Percentiles rank a stretch among this genome's conserved stretches.
Conservation (phyloP, 2,329 filamentous ascomycete species). For the Didymella lethalis region DNA sequence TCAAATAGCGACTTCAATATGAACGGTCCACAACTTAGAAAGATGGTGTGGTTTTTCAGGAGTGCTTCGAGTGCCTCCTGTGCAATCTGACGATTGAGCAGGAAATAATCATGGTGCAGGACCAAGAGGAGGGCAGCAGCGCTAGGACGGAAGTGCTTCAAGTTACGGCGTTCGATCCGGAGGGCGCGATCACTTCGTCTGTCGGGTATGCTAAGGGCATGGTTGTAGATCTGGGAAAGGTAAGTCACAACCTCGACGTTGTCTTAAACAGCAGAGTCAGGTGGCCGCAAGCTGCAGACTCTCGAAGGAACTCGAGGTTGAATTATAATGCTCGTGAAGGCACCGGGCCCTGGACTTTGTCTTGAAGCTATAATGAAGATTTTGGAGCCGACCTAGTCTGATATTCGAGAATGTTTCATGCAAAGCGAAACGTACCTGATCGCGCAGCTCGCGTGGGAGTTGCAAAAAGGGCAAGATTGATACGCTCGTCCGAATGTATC, state of each 20-base stretch:
- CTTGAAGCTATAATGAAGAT: neutral
- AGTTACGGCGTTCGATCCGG: conserved; percentile 47
- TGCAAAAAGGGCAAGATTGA: conserved; percentile 41
- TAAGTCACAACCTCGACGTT: neutral
- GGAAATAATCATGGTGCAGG: conserved; percentile 45
- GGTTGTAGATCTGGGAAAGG: conserved; percentile 42
- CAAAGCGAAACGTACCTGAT: conserved; percentile 35
- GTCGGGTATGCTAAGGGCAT: conserved; percentile 38
- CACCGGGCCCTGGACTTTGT: too few relatives aligned
- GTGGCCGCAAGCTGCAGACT: neutral
- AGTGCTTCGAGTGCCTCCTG: conserved; percentile 47
- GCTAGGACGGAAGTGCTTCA: conserved; percentile 45
- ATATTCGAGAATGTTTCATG: neutral
- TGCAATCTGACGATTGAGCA: conserved; percentile 46
- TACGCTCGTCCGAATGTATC: conserved; percentile 6
- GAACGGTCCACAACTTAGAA: conserved; percentile 47
- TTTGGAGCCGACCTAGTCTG: neutral
- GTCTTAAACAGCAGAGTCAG: neutral
- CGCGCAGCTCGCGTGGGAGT: conserved; percentile 50
- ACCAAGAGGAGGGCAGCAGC: conserved; percentile 44
- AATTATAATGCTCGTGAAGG: too few relatives aligned
- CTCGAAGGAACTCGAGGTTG: neutral
- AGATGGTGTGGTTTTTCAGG: conserved; percentile 45
- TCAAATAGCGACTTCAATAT: conserved; percentile 43
- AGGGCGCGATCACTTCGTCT: conserved; percentile 36